These are phyloP conservation scores for Purpureocillium lavendulum DNA, from an alignment of 2,329 filamentous ascomycete genomes.

Conservation along the genomic window DNA sequence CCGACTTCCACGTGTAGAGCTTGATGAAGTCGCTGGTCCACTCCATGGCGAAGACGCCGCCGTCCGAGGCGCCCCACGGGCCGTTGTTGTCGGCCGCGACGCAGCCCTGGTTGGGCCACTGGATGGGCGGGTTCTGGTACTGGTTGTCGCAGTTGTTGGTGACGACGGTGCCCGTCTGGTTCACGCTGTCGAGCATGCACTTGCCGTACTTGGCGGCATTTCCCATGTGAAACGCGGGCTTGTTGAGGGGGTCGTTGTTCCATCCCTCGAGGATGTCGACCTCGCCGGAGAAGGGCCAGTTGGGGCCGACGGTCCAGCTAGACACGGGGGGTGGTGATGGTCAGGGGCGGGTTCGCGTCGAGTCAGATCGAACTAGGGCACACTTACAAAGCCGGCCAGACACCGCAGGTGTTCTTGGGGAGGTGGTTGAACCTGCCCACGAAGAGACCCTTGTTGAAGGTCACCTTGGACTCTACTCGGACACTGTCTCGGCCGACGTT, in stretches of 20 bases:
- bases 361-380: background rate
- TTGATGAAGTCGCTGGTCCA: constrained; percentile 32
- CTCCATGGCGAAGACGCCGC: constrained; percentile 35
- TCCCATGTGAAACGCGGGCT: constrained; percentile 50
- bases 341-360: background rate
- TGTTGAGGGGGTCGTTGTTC: constrained; percentile 45
- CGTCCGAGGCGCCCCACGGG: constrained; percentile 26
- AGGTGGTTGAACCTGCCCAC: constrained; percentile 64
- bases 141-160: constrained; percentile 32
- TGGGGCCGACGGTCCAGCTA: constrained; percentile 39
- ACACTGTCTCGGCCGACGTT: constrained; percentile 45
- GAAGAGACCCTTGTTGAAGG: constrained; percentile 59
- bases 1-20: constrained; percentile 30
- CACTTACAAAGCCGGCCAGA: constrained; percentile 61
- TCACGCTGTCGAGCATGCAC: constrained; percentile 22
- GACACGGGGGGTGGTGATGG: no score
- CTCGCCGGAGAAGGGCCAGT: constrained; percentile 56
- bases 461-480: constrained; percentile 53
- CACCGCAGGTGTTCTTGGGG: constrained; percentile 56
- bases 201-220: constrained; percentile 17
- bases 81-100: constrained; percentile 26
- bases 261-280: constrained; percentile 62
- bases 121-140: constrained; percentile 21
- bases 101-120: constrained; percentile 32
- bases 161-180: constrained; percentile 20